Conservation (phyloP, 108 stramenopile species). For the Aureococcus anophagefferens region DNA sequence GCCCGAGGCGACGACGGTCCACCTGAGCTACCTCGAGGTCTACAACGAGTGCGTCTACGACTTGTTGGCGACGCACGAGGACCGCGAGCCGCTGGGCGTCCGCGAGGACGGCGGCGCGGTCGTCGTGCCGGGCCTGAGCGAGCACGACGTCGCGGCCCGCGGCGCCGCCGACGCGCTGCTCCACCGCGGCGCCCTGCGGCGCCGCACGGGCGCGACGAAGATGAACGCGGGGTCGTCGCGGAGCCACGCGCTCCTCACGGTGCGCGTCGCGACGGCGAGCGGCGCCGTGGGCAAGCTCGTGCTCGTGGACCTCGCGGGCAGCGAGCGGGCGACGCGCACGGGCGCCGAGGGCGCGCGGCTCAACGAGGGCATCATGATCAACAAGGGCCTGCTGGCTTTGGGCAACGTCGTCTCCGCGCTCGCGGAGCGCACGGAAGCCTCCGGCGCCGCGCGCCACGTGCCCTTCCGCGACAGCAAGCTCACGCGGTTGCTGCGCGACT, state of each 20-base stretch:
- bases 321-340: conserved; percentile 40
- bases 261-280: background rate
- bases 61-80: conserved; percentile 11
- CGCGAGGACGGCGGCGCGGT: conserved; percentile 22
- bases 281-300: conserved; percentile 6
- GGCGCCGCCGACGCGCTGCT: conserved; percentile 25
- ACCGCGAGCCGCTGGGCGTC: conserved; percentile 10
- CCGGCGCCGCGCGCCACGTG: background rate
- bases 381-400: conserved; percentile 53
- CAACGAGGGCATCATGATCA: conserved; percentile 47
- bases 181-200: conserved; percentile 13
- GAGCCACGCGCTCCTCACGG: conserved; percentile 23
- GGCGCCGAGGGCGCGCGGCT: conserved; percentile 28
- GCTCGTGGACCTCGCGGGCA: conserved; percentile 15
- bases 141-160: conserved; percentile 14
- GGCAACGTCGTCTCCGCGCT: conserved; percentile 57
- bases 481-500: conserved; percentile 24
- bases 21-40: conserved; percentile 30
- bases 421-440: conserved; percentile 11
- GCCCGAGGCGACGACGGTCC: conserved; percentile 1
- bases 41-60: conserved; percentile 33
- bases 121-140: conserved; percentile 18
- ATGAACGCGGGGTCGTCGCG: conserved; percentile 27
- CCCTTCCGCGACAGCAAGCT: conserved; percentile 27
- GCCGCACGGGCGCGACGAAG: conserved; percentile 19